Conservation (phyloP, 495 filamentous ascomycete species). For the Haplographium delicatum region DNA sequence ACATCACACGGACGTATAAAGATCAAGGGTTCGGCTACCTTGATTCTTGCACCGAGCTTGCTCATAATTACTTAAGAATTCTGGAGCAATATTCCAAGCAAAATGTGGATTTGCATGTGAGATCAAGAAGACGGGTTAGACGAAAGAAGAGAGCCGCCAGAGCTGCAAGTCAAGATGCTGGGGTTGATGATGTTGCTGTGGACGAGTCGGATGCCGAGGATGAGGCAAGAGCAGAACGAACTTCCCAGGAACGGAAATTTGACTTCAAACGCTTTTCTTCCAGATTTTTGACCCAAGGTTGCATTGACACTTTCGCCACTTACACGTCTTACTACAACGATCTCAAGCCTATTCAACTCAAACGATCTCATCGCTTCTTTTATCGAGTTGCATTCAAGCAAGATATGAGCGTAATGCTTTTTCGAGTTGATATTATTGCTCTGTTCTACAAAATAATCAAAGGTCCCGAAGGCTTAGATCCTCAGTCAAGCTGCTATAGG, state of each 20-base stretch:
- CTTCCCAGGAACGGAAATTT: slow-evolving; percentile 81
- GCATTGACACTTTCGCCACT: slow-evolving; percentile 81
- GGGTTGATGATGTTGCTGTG: slow-evolving; percentile 43
- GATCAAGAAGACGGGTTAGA: slow-evolving; percentile 64
- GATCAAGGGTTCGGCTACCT: slow-evolving; percentile 92
- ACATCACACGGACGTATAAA: slow-evolving; percentile 76
- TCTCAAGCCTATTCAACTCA: slow-evolving; percentile 74
- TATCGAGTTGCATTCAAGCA: slow-evolving; percentile 93
- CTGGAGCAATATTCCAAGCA: slow-evolving; percentile 91
- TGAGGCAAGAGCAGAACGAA: slow-evolving; percentile 57
- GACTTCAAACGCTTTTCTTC: slow-evolving; percentile 81
- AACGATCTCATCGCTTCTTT: slow-evolving; percentile 91
- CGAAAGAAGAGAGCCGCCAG: slow-evolving; percentile 59
- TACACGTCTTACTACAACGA: slow-evolving; percentile 80
- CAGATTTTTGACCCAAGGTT: slow-evolving; percentile 77
- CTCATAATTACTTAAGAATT: slow-evolving; percentile 87
- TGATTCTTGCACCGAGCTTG: slow-evolving; percentile 85
- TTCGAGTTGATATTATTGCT: slow-evolving; percentile 82
- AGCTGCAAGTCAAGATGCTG: slow-evolving; percentile 31
- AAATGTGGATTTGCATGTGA: slow-evolving; percentile 87
- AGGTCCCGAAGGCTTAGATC: slow-evolving; percentile 74
- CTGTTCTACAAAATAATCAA: slow-evolving; percentile 91
- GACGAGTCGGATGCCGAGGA: slow-evolving; percentile 75
- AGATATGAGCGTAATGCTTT: slow-evolving; percentile 81
- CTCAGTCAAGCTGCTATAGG: slow-evolving; percentile 55